Evolutionary conservation across 805 yeast genomes (phyloP).

Genomic region (Hemisphaericaspora nanyangensis): DNA sequence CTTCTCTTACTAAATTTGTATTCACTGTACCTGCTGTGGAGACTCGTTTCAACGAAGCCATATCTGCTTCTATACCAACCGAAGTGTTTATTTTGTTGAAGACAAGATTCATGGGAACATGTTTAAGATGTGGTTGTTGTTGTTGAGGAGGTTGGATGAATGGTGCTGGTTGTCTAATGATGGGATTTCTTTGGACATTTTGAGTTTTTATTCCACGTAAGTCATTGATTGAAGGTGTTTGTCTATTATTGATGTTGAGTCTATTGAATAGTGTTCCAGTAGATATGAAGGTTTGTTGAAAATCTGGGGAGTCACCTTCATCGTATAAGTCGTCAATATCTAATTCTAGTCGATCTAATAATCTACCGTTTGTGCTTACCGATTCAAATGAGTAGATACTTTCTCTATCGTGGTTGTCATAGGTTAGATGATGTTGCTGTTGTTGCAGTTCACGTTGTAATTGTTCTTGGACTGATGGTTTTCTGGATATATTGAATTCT

Average conservation of each 20-base stretch:
- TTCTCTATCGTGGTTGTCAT: conserved; percentile 20
- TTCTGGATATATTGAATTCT: background rate
- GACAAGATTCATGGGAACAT: conserved; percentile 16
- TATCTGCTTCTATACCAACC: conserved; percentile 21
- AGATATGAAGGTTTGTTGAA: conserved; percentile 19
- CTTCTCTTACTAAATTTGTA: background rate
- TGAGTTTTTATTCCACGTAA: conserved; percentile 3
- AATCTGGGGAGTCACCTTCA: conserved; percentile 8
- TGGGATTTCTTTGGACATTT: conserved; percentile 1
- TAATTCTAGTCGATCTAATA: conserved; percentile 34
- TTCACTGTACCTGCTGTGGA: background rate
- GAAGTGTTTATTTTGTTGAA: conserved; percentile 21
- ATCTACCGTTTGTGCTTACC: conserved; percentile 39
- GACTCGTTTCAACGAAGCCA: conserved; percentile 8
- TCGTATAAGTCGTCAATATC: conserved; percentile 22
- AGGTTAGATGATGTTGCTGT: background rate
- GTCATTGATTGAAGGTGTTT: background rate
- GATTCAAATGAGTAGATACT: conserved; percentile 44
- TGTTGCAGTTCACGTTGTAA: background rate
- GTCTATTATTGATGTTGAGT: conserved; percentile 19
- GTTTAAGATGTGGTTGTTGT: conserved; percentile 10
- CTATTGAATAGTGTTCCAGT: conserved; percentile 30
- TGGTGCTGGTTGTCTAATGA: background rate
- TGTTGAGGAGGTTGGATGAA: background rate
- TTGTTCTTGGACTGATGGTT: background rate